Conservation (phyloP, 176 grass and related monocot genomes). For the Phyllostachys edulis region DNA sequence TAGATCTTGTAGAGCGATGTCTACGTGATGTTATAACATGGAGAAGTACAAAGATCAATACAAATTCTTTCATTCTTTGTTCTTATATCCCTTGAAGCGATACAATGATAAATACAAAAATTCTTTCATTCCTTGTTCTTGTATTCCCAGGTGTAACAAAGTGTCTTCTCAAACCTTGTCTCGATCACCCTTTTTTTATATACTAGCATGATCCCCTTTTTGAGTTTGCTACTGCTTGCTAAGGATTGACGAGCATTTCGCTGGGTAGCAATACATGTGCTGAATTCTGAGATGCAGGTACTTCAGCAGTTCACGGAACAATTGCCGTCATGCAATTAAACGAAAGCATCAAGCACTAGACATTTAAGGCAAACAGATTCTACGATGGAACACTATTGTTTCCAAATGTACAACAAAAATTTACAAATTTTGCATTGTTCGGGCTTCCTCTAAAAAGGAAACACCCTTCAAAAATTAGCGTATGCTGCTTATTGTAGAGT, state of each 20-base stretch:
- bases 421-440: neutral
- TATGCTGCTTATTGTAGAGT: conserved; percentile 35
- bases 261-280: neutral
- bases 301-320: neutral
- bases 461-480: conserved; percentile 41
- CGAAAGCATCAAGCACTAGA: neutral
- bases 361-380: neutral
- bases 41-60: conserved; percentile 15
- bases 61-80: conserved; percentile 37
- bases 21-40: conserved; percentile 14
- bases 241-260: neutral
- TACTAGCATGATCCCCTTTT: neutral
- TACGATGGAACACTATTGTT: too few species aligned
- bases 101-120: neutral
- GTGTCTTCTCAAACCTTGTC: neutral
- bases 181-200: neutral
- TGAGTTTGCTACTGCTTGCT: neutral
- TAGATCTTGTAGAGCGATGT: conserved; percentile 44
- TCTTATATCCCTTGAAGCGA: neutral
- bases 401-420: neutral
- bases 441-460: neutral
- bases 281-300: neutral
- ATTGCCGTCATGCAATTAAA: neutral
- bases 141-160: neutral
- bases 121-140: neutral